Percentiles rank a stretch among this genome's conserved stretches.
These are phyloP conservation scores for Aspergillus homomorphus DNA, from an alignment of 495 filamentous ascomycete genomes.

Conservation along the genomic window DNA sequence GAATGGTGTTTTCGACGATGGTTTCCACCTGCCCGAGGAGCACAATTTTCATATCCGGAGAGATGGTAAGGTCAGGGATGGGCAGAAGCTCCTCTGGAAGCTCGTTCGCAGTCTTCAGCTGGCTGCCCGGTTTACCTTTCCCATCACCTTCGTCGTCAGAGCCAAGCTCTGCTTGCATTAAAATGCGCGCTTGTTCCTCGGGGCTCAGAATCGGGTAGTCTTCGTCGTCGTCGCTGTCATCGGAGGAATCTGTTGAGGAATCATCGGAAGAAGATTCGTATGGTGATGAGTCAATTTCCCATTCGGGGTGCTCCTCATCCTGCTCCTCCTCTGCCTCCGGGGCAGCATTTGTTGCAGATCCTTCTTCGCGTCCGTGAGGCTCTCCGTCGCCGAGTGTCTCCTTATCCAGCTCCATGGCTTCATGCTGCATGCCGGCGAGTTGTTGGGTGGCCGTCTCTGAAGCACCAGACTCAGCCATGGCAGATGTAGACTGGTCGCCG, in stretches of 20 bases:
- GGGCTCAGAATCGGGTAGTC: constrained; percentile 69
- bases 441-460: constrained; percentile 10
- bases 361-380: neutral
- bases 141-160: constrained; percentile 68
- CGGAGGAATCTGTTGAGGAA: constrained; percentile 52
- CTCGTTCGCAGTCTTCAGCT: constrained; percentile 72
- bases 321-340: constrained; percentile 15
- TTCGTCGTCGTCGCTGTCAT: constrained; percentile 64
- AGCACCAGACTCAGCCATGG: constrained; percentile 3
- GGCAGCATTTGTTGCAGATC: constrained; percentile 1
- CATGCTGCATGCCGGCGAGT: constrained; percentile 3
- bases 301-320: constrained; percentile 66
- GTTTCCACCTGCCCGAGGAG: constrained; percentile 69
- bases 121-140: constrained; percentile 44
- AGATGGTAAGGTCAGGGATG: constrained; percentile 71
- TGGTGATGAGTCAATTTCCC: constrained; percentile 64
- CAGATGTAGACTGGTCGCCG: constrained; percentile 3
- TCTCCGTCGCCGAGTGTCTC: neutral
- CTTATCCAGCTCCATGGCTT: constrained; percentile 39
- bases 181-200: constrained; percentile 72
- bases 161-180: constrained; percentile 71
- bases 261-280: constrained; percentile 55
- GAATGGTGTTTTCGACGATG: constrained; percentile 68
- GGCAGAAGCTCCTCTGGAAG: constrained; percentile 61
- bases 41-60: constrained; percentile 68